Evolutionary conservation across 2,329 filamentous ascomycete species (phyloP).

Genomic region (Ascochyta lentis): DNA sequence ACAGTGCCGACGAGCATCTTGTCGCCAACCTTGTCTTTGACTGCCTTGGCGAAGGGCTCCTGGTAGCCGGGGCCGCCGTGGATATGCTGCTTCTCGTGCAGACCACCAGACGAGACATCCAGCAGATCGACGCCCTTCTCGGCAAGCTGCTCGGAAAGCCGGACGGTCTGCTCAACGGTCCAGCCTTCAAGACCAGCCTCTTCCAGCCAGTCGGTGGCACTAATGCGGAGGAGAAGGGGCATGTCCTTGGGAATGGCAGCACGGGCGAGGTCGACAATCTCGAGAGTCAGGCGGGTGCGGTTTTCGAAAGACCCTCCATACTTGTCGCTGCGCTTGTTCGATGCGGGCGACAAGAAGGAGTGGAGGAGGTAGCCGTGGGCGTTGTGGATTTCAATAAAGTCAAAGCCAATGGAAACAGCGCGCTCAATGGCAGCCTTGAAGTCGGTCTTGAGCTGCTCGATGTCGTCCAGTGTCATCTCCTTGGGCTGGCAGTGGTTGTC

Average conservation of each 20-base stretch:
- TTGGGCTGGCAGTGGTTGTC: constrained; percentile 67
- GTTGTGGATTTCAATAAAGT: constrained; percentile 80
- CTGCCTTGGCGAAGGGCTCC: constrained; percentile 71
- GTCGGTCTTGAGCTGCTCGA: constrained; percentile 67
- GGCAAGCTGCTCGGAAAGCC: constrained; percentile 71
- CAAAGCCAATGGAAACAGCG: constrained; percentile 67
- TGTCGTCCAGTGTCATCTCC: constrained; percentile 72
- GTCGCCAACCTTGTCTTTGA: constrained; percentile 77
- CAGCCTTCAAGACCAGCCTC: constrained; percentile 66
- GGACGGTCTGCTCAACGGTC: constrained; percentile 69
- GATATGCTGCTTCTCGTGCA: constrained; percentile 68
- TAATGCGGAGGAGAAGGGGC: constrained; percentile 76
- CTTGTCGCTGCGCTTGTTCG: constrained; percentile 72
- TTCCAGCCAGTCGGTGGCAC: constrained; percentile 79
- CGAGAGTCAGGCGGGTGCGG: constrained; percentile 70
- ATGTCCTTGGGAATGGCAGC: constrained; percentile 68
- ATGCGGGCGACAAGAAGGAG: constrained; percentile 71
- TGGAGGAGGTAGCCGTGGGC: constrained; percentile 81
- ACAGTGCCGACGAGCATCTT: constrained; percentile 76
- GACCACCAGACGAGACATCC: constrained; percentile 81
- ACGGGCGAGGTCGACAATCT: constrained; percentile 69
- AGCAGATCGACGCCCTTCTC: constrained; percentile 79
- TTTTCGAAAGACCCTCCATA: constrained; percentile 78
- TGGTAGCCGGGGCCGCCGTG: constrained; percentile 72
- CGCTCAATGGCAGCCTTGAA: constrained; percentile 68